Evolutionary conservation across 345 rosid species (phyloP).

Genomic region (Corymbia maculata): DNA sequence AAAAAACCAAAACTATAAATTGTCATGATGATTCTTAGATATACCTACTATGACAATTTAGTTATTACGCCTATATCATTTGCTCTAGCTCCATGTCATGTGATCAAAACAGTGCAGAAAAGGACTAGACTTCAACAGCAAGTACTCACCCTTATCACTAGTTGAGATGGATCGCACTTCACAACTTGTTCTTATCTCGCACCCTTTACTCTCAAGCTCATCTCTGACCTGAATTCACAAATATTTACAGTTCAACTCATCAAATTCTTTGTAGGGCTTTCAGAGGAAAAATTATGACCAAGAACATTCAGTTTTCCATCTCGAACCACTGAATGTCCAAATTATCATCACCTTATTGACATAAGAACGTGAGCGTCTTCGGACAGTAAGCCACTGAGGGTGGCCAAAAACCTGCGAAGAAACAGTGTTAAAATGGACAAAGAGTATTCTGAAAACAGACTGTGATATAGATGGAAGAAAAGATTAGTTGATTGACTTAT

Average conservation of each 20-base stretch:
- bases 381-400: slow-evolving; percentile 84
- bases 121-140: neutral
- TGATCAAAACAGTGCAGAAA: neutral
- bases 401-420: slow-evolving; percentile 58
- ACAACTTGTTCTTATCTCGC: slow-evolving; percentile 48
- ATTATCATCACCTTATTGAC: slow-evolving; percentile 41
- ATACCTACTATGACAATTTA: neutral
- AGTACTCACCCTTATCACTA: slow-evolving; percentile 26
- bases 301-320: neutral
- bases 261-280: neutral
- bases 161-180: slow-evolving; percentile 42
- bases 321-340: neutral
- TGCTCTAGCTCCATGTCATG: neutral
- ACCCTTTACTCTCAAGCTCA: slow-evolving; percentile 51
- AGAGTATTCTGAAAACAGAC: neutral
- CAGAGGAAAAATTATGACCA: neutral
- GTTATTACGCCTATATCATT: neutral
- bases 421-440: neutral
- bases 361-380: slow-evolving; percentile 50
- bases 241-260: neutral
- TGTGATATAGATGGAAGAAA: neutral
- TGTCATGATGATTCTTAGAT: neutral
- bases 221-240: slow-evolving; percentile 39
- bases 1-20: neutral
- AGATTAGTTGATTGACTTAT: neutral